Percentiles rank a stretch among this genome's conserved stretches.
These are phyloP conservation scores for Aquanectria penicillioides DNA, from an alignment of 2,329 filamentous ascomycete species.

Conservation along the genomic window DNA sequence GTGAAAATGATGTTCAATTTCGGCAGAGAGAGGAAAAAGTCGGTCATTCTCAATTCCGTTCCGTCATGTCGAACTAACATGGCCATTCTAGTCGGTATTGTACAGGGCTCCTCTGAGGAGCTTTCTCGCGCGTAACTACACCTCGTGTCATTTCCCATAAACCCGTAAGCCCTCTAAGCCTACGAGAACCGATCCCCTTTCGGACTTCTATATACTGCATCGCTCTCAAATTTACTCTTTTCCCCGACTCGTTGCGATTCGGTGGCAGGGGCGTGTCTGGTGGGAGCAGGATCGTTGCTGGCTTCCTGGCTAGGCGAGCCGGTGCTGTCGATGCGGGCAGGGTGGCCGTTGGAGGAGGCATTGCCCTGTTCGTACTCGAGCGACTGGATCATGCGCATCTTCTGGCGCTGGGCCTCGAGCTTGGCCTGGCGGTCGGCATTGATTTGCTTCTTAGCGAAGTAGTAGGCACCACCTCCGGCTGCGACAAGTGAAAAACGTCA, in stretches of 20 bases:
- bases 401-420: slow-evolving; percentile 72
- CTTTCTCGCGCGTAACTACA: slow-evolving; percentile 1
- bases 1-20: not conserved
- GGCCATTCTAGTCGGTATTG: slow-evolving; percentile 23
- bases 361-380: slow-evolving; percentile 60
- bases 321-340: slow-evolving; percentile 67
- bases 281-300: slow-evolving; percentile 83
- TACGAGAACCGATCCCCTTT: slow-evolving; percentile 89
- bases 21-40: not conserved
- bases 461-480: slow-evolving; percentile 93
- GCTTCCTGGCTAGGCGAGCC: slow-evolving; percentile 77
- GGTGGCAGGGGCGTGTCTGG: slow-evolving; percentile 79
- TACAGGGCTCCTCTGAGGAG: slow-evolving; percentile 36
- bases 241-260: slow-evolving; percentile 73
- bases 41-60: slow-evolving; percentile 1
- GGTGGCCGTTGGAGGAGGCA: slow-evolving; percentile 53
- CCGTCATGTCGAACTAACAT: slow-evolving; percentile 10
- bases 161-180: no score
- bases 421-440: slow-evolving; percentile 85
- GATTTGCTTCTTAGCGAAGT: slow-evolving; percentile 94
- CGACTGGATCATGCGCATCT: slow-evolving; percentile 68
- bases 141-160: no score
- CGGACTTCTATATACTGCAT: slow-evolving; percentile 76
- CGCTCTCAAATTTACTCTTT: slow-evolving; percentile 91
- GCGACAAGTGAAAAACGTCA: slow-evolving; percentile 27